Percentiles rank a stretch among this genome's conserved stretches.
These are phyloP conservation scores for Inonotus obliquus DNA, from an alignment of 1,284 basidiomycete species.

Conservation along the genomic window DNA sequence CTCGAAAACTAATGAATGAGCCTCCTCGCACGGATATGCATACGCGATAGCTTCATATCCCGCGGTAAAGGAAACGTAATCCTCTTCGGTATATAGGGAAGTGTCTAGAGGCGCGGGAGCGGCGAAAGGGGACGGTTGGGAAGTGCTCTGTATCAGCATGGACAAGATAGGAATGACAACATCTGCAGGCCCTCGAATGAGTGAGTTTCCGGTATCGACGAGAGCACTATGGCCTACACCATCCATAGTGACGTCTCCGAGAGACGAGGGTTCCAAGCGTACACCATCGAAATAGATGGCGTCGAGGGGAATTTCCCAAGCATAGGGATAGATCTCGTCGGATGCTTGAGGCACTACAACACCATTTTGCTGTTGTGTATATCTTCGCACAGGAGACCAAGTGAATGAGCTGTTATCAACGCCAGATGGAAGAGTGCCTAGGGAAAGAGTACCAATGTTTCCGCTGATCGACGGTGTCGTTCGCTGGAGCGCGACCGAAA, in stretches of 20 bases:
- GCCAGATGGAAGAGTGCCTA: conserved; percentile 45
- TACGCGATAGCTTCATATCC: conserved; percentile 1
- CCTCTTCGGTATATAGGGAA: conserved; percentile 27
- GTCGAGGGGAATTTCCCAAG: conserved; percentile 56
- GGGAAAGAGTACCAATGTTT: conserved; percentile 38
- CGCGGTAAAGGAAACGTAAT: conserved; percentile 21
- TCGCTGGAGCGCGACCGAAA: conserved; percentile 40
- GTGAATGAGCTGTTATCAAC: conserved; percentile 39
- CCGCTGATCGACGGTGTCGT: conserved; percentile 37
- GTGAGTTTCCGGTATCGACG: conserved; percentile 55
- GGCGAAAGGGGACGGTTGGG: conserved; percentile 27
- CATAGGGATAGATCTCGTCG: conserved; percentile 29
- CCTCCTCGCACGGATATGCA: conserved; percentile 37
- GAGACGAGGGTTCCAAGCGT: conserved; percentile 36
- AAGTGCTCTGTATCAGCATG: conserved; percentile 29
- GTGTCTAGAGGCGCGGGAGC: not conserved
- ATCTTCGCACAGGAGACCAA: conserved; percentile 47
- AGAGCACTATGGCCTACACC: conserved; percentile 40
- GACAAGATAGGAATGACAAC: conserved; percentile 40
- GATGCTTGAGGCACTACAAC: conserved; percentile 7
- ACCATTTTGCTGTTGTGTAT: conserved; percentile 39
- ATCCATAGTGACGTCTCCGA: conserved; percentile 28
- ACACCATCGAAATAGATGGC: conserved; percentile 52
- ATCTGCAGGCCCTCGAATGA: conserved; percentile 51
- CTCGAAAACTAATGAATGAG: conserved; percentile 54